phyloP scores from a whole-genome alignment of 2,329 filamentous ascomycete genomes.

The Calonectria pseudoreteaudii region DNA sequence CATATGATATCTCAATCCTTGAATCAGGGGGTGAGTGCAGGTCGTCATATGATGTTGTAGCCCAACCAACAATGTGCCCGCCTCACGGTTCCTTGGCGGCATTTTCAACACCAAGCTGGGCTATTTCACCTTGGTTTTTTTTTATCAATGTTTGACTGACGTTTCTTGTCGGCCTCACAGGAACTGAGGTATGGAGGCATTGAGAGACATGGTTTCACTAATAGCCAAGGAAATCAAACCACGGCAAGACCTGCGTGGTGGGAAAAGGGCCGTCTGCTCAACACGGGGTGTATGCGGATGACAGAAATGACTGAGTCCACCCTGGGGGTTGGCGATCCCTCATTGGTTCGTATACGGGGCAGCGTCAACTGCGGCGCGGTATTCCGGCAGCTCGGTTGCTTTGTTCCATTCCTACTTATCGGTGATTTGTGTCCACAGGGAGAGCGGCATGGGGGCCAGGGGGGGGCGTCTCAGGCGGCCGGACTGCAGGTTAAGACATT shows the following conservation, averaged over 20 bases:
- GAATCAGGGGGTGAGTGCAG: background rate
- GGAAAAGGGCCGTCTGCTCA: background rate
- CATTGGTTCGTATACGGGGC: background rate
- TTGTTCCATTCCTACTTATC: background rate
- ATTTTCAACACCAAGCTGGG: background rate
- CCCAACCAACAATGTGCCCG: background rate
- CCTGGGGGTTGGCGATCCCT: background rate
- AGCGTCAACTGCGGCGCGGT: background rate
- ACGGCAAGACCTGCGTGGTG: background rate
- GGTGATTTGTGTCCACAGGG: background rate
- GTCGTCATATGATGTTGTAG: background rate
- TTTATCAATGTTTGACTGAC: background rate
- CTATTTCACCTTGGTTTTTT: background rate
- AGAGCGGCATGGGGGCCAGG: background rate
- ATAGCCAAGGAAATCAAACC: background rate
- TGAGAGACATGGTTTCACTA: background rate
- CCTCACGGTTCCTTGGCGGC: background rate
- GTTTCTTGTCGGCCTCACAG: background rate
- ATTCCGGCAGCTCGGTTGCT: background rate
- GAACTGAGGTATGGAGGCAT: background rate
- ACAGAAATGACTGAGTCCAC: background rate
- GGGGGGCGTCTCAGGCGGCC: background rate
- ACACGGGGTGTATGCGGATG: background rate
- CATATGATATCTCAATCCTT: background rate
- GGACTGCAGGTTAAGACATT: constrained; percentile 6